phyloP scores from a whole-genome alignment of 768 basidiomycete species.

The Phaeolepiota aurea region DNA sequence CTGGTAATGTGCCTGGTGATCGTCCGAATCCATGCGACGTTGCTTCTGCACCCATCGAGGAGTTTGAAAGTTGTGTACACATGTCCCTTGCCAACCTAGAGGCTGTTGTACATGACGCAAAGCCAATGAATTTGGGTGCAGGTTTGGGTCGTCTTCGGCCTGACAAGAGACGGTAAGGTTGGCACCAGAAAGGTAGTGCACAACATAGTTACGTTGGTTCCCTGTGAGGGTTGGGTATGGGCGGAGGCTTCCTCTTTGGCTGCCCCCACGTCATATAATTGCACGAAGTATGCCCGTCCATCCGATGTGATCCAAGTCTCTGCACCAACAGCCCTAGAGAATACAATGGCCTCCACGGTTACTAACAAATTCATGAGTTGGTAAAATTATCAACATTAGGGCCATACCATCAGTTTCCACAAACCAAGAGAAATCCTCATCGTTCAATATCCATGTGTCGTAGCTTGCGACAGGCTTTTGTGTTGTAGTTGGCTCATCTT shows the following conservation, averaged over 20 bases:
- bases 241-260: too few relatives aligned
- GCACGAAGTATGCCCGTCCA: conserved; percentile 74
- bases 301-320: conserved; percentile 86
- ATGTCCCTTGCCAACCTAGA: conserved; percentile 67
- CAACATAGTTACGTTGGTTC: too few relatives aligned
- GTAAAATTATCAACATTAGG: neutral
- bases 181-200: too few relatives aligned
- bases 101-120: too few relatives aligned
- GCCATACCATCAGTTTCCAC: conserved; percentile 60
- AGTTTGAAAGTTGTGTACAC: conserved; percentile 66
- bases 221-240: too few relatives aligned
- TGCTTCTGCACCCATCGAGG: conserved; percentile 80
- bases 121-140: too few relatives aligned
- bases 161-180: too few relatives aligned
- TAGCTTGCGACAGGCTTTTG: conserved; percentile 32
- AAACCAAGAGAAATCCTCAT: conserved; percentile 66
- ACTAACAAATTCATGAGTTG: conserved; percentile 30
- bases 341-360: conserved; percentile 52
- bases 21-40: conserved; percentile 42
- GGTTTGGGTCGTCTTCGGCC: too few relatives aligned
- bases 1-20: conserved; percentile 32
- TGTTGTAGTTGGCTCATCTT: conserved; percentile 23
- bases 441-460: conserved; percentile 65
- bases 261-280: conserved; percentile 35
- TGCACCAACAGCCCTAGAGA: conserved; percentile 48